These are phyloP conservation scores for Sanguinoderma infundibulare DNA, from an alignment of 1,284 basidiomycete species.

Conservation along the genomic window DNA sequence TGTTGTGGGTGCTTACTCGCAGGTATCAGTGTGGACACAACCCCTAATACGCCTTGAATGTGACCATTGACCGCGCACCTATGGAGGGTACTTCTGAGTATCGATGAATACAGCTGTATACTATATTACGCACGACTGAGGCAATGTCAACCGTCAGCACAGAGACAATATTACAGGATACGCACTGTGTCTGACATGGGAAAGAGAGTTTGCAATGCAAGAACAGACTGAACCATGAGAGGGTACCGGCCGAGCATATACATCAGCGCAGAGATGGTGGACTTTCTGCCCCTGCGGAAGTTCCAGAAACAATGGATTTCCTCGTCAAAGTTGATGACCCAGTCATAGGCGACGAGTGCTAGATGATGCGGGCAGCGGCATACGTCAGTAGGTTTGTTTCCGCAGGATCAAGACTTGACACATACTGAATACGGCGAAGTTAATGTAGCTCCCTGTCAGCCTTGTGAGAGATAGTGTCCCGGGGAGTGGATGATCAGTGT, in stretches of 20 bases:
- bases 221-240: neutral
- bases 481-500: no score
- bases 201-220: neutral
- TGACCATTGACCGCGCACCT: neutral
- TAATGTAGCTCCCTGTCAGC: no score
- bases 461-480: no score
- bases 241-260: neutral
- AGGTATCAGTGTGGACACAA: neutral
- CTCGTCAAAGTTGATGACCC: neutral
- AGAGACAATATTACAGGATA: neutral
- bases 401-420: neutral
- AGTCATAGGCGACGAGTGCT: neutral
- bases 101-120: neutral
- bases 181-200: neutral
- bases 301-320: neutral
- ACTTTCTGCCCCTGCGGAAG: neutral
- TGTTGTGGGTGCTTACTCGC: neutral
- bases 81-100: neutral
- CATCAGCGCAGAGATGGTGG: neutral
- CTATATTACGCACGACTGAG: neutral
- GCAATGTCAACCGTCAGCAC: neutral
- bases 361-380: no score
- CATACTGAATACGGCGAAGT: neutral
- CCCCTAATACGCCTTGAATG: neutral
- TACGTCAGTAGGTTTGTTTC: neutral